Conservation (phyloP, 352 stramenopile species). For the Phytophthora macrochlamydospora region DNA sequence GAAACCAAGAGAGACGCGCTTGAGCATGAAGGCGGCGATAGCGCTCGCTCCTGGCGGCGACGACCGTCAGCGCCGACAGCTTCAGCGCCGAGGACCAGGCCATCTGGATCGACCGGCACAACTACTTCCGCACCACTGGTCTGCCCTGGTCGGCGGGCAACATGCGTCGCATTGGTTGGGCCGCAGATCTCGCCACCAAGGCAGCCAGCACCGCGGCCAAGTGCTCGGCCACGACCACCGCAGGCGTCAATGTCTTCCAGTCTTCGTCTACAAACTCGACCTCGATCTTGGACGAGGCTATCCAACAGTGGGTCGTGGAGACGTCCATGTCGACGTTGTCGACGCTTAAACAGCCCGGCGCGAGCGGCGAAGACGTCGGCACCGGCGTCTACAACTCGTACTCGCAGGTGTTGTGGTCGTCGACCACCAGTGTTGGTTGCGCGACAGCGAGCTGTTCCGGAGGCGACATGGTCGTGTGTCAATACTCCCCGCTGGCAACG, state of each 20-base stretch:
- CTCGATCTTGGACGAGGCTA: constrained; percentile 54
- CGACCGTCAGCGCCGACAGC: constrained; percentile 14
- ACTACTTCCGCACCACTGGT: constrained; percentile 81
- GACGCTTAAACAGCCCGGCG: constrained; percentile 50
- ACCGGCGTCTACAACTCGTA: constrained; percentile 73
- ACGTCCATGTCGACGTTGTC: constrained; percentile 52
- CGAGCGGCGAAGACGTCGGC: constrained; percentile 49
- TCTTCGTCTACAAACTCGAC: constrained; percentile 34
- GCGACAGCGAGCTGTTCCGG: constrained; percentile 46
- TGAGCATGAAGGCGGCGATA: constrained; percentile 20
- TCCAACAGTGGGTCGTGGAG: constrained; percentile 66
- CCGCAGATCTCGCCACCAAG: constrained; percentile 40
- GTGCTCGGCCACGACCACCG: constrained; percentile 39
- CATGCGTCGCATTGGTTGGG: constrained; percentile 77
- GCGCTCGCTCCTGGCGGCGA: constrained; percentile 10
- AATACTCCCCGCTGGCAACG: constrained; percentile 70
- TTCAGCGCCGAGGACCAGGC: constrained; percentile 49
- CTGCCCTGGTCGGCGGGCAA: constrained; percentile 65
- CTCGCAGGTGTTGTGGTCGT: constrained; percentile 75
- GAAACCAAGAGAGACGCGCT: constrained; percentile 2
- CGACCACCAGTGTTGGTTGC: constrained; percentile 69
- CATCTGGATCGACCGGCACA: constrained; percentile 76
- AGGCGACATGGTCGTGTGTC: constrained; percentile 56
- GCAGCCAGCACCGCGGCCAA: constrained; percentile 43
- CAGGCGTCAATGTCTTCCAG: constrained; percentile 55